Base-by-base conservation (phyloP, 129 eudicot genomes). In the Tagetes patula region DNA sequence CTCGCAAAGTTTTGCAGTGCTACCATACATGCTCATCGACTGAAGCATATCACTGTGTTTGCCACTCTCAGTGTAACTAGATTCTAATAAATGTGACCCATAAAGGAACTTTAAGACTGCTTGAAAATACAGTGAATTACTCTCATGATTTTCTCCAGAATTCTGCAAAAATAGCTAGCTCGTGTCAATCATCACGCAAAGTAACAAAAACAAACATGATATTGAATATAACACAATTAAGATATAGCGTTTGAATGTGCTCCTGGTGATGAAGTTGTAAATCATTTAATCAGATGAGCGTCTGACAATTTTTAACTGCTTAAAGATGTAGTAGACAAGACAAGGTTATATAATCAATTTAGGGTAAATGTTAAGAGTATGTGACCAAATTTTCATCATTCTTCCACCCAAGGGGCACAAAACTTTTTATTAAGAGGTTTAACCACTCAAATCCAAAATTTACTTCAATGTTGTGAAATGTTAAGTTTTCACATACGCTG, bases 1-100 rank as follows among this genome's bases (percentile, higher is more conserved):
- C 99, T 80, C 89, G 89, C 97, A 89, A 61, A 94, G 87, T 74
- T 88, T 94, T 81, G 99, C 99, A 11, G 99, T 94, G 83, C 88
- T 83, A 56, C 97, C 85, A 49, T 94, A 94, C 75, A 94, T 84
- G 70, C 80, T 82, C 80, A 70, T 87, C 20, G 92, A 84, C 77
- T 84, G 96, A 79, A 79, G 71, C 74, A 83, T 73, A 36, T 94
- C 98, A 58, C 83, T 84, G 50, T 90, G 96, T 83, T 86, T 94
- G 7, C 82, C 67, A 65, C 79, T 85, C 78, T 90, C 97, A 3
- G 54, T 82, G 55, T 71, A 80, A 56, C 78, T 72, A 34, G 89
- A 83, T 80, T 94, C 99, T 62, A 94, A 71, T 46, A 94, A 49
- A 73, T 91, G 90, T 10, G 99, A 96, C 54, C 96, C 97, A 38